These are phyloP conservation scores for Intubia oerlemansii DNA, from an alignment of 2,329 filamentous ascomycete species.

Conservation along the genomic window DNA sequence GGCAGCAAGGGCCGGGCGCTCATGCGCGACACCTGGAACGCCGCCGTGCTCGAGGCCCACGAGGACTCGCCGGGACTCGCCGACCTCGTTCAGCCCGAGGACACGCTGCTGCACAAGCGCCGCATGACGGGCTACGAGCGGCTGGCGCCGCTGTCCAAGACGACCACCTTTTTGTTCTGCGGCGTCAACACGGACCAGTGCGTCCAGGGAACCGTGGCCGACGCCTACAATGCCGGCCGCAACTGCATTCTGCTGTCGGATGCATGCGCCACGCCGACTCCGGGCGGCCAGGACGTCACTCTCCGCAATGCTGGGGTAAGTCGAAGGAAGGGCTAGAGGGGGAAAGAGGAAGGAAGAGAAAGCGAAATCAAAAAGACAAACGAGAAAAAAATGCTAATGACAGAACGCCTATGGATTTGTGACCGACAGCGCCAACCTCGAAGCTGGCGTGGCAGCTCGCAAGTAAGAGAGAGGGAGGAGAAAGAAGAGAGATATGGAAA, in stretches of 20 bases:
- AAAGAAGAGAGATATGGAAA: too few species aligned
- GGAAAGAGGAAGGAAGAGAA: too few species aligned
- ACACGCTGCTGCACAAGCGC: conserved; percentile 33
- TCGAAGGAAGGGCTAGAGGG: too few species aligned
- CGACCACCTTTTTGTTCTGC: conserved; percentile 28
- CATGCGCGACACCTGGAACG: conserved; percentile 34
- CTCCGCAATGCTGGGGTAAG: conserved; percentile 16
- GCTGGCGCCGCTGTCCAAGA: conserved; percentile 15
- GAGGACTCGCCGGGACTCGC: conserved; percentile 16
- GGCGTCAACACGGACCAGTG: conserved; percentile 43
- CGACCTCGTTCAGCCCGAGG: conserved; percentile 14
- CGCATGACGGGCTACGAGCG: conserved; percentile 27
- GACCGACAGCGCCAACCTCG: too few species aligned
- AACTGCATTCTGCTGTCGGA: conserved; percentile 34
- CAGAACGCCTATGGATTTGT: too few species aligned
- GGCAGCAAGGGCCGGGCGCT: conserved; percentile 21
- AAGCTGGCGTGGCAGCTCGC: too few species aligned
- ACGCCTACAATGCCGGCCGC: conserved; percentile 32
- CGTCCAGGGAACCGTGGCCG: conserved; percentile 31
- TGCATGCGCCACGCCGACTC: conserved; percentile 28
- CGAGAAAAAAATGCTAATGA: too few species aligned
- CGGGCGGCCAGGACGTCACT: conserved; percentile 15
- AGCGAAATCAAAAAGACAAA: too few species aligned
- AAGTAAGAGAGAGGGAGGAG: too few species aligned
- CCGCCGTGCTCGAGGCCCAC: conserved; percentile 19